Percentiles rank a stretch among this genome's conserved stretches.
Evolutionary conservation across 176 grass and related monocot species (phyloP).

Genomic region (Stipa capillata): DNA sequence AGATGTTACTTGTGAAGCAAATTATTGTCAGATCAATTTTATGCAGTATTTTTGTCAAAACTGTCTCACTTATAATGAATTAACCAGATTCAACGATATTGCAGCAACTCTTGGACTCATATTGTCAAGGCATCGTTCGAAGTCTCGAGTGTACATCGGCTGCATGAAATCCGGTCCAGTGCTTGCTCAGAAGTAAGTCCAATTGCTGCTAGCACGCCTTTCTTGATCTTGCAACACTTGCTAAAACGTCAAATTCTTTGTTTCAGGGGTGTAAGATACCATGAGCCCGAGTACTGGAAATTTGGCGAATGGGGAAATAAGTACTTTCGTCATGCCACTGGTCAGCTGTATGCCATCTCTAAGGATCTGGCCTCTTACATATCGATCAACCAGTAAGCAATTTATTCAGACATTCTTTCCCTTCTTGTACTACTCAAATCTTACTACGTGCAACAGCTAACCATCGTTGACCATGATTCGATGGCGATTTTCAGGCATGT

Average conservation of each 20-base stretch:
- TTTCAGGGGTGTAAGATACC: conserved; percentile 43
- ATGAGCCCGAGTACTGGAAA: conserved; percentile 67
- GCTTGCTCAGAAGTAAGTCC: conserved; percentile 82
- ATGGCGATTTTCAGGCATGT: conserved; percentile 45
- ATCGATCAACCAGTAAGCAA: conserved; percentile 47
- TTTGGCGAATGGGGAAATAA: conserved; percentile 57
- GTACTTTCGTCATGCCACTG: conserved; percentile 46
- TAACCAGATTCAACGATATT: neutral
- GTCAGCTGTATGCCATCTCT: conserved; percentile 55
- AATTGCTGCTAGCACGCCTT: neutral
- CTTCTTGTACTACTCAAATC: neutral
- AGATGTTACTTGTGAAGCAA: neutral
- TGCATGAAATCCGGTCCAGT: conserved; percentile 97
- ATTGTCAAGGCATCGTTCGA: conserved; percentile 55
- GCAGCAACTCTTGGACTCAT: conserved; percentile 79
- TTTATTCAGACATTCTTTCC: neutral
- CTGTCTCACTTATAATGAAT: neutral
- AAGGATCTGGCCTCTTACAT: conserved; percentile 60
- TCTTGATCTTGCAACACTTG: neutral
- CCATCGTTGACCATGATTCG: neutral
- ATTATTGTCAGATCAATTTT: too few relatives aligned
- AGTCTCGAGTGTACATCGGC: conserved; percentile 70
- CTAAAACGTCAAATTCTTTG: neutral
- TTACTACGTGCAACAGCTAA: neutral
- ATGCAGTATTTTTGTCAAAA: neutral